Evolutionary conservation across 371 early-diverging fungal genomes (phyloP).

Genomic region (Gilbertella persicaria): DNA sequence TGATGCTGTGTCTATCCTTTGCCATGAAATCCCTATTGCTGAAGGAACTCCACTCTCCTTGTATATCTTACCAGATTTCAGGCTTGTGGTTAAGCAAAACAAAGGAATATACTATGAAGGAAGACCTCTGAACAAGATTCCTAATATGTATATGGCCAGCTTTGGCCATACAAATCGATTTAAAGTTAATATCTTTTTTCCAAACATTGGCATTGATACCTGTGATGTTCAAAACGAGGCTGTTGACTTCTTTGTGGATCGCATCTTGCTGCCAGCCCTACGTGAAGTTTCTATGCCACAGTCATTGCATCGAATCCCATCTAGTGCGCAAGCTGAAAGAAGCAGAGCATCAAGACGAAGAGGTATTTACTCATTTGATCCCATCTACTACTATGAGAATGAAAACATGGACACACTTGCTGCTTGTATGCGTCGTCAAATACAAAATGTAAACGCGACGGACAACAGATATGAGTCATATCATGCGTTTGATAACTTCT

Average conservation of each 20-base stretch:
- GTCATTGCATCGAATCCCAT: neutral
- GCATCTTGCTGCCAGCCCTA: neutral
- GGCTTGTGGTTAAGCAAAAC: neutral
- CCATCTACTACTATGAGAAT: neutral
- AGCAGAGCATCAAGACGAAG: neutral
- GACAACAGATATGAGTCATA: too few relatives aligned
- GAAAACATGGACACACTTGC: neutral
- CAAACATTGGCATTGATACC: neutral
- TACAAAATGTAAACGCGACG: too few relatives aligned
- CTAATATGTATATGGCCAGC: neutral
- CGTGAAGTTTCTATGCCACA: neutral
- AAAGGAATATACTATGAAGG: neutral
- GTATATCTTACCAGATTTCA: neutral
- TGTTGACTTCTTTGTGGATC: neutral
- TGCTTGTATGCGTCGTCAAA: neutral
- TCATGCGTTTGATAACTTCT: neutral
- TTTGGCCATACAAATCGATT: neutral
- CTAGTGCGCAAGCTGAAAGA: neutral
- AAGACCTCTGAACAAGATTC: neutral
- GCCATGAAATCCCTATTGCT: neutral
- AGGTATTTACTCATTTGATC: neutral
- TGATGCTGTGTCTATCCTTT: neutral
- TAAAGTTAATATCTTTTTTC: neutral
- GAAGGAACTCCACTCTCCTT: neutral
- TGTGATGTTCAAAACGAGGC: neutral